Percentiles rank a stretch among this genome's conserved stretches.
phyloP scores from a whole-genome alignment of 805 yeast species.

The Metschnikowia aberdeeniae region DNA sequence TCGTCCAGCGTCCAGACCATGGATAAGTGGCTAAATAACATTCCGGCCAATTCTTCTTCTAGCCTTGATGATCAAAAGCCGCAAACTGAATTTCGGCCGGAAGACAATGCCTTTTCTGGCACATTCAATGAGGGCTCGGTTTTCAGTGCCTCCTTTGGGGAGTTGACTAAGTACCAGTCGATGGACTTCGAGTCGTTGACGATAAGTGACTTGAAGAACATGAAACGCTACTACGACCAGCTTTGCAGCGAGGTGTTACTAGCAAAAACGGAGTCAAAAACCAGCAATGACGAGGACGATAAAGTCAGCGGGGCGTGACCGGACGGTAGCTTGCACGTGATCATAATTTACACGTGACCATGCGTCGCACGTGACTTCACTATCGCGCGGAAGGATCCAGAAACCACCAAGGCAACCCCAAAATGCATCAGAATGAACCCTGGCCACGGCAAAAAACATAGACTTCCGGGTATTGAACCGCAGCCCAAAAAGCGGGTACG shows the following conservation, averaged over 20 bases:
- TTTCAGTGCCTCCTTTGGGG: slow-evolving; percentile 20
- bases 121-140: slow-evolving; percentile 20
- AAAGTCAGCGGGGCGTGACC: background rate
- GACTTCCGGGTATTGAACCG: background rate
- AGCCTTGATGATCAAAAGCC: slow-evolving; percentile 3
- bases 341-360: background rate
- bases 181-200: slow-evolving; percentile 35
- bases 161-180: slow-evolving; percentile 31
- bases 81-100: slow-evolving; percentile 4
- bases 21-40: slow-evolving; percentile 42
- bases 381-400: slow-evolving; percentile 4
- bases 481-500: slow-evolving; percentile 23
- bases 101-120: slow-evolving; percentile 8
- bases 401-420: background rate
- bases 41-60: slow-evolving; percentile 15
- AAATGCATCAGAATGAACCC: background rate
- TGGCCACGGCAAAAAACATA: background rate
- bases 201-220: slow-evolving; percentile 29
- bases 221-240: slow-evolving; percentile 37
- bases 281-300: slow-evolving; percentile 14
- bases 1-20: slow-evolving; percentile 39
- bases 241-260: slow-evolving; percentile 25
- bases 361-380: background rate
- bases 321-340: background rate
- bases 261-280: slow-evolving; percentile 13